These are phyloP conservation scores for Scutellaria baicalensis DNA, from an alignment of 257 asterid species.

Conservation along the genomic window DNA sequence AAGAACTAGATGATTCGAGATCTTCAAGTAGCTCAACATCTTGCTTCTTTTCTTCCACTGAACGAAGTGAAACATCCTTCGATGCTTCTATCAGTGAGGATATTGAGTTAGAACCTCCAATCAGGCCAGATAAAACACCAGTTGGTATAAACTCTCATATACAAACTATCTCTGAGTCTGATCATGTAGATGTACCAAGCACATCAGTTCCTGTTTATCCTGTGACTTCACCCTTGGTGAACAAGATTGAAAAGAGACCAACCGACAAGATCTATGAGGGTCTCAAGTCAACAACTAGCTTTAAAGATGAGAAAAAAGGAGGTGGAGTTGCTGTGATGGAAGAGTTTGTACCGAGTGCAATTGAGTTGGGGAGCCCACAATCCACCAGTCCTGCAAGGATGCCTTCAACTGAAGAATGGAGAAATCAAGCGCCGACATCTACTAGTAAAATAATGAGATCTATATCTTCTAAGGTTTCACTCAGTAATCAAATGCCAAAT, in stretches of 20 bases:
- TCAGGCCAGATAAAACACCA: conserved; percentile 17
- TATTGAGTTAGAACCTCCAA: conserved; percentile 18
- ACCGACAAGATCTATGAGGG: conserved; percentile 22
- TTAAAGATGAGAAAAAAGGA: conserved; percentile 20
- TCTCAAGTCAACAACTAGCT: conserved; percentile 10
- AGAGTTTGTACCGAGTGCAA: conserved; percentile 14
- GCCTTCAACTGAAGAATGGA: conserved; percentile 16
- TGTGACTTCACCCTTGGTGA: conserved; percentile 3
- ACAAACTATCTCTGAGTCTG: conserved; percentile 17
- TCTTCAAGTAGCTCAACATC: conserved; percentile 33
- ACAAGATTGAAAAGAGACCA: conserved; percentile 17
- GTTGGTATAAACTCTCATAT: conserved; percentile 16
- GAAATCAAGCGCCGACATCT: conserved; percentile 17
- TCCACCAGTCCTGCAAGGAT: conserved; percentile 18
- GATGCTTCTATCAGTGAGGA: conserved; percentile 29
- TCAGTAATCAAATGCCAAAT: conserved; percentile 24
- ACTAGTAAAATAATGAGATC: conserved; percentile 20
- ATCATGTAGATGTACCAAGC: conserved; percentile 17
- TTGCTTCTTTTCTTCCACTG: conserved; percentile 27
- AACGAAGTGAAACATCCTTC: conserved; percentile 27
- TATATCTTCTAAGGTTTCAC: conserved; percentile 16
- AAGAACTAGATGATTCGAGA: conserved; percentile 25
- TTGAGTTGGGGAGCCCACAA: conserved; percentile 18
- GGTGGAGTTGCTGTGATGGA: conserved; percentile 11
- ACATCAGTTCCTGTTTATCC: conserved; percentile 19